Base-by-base conservation (phyloP, 139 green algal species). In the Coccomyxa sp. region DNA sequence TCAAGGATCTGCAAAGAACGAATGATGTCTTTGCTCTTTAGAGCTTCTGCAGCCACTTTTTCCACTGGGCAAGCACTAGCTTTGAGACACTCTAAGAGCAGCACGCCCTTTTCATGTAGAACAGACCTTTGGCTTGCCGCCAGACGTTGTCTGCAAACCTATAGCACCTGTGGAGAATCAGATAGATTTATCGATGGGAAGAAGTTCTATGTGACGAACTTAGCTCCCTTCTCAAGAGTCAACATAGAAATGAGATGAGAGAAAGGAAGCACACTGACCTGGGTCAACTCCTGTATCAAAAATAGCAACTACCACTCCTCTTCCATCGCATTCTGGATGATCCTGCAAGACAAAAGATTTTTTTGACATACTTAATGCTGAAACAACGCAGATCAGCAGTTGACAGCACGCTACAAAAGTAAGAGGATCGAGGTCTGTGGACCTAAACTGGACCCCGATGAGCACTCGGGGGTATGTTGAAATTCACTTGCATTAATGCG, bases 231-330 rank as follows among this genome's bases (percentile, higher is more conserved):
- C 31, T 45, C 74, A 79, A 79, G 1, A 79, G n/a, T 28, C 27
- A 38, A 27, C 18, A 31, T 10, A 3, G 74, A 74, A 75, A 23
- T 15, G 13, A 67, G 10, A 25, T 31, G 28, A 25, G 57, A 30
- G 51, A 58, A 28, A 51, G 13, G 60, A 28, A 25, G 13, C 17
- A 67, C 0, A 18, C 17, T 32, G 30, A 13, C 95, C 91, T 32
- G 92, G 90, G 78, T 95, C 91, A 13, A 93, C 89, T 14, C 94
- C 95, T 0, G 95, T 97, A 85, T 98, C 95, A 60, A 98, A 93
- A 32, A 98, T 97, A 13, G 92, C 93, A 11, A 98, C 89, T 25
- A 97, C 85, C 11, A 93, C 86, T 17, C 93, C 94, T 0, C 94
- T 86, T 0, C 95, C 95, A 87, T 98, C 95, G 83, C 89, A 95